Evolutionary conservation across 495 filamentous ascomycete species (phyloP).

Genomic region (Cladorrhinum samala): DNA sequence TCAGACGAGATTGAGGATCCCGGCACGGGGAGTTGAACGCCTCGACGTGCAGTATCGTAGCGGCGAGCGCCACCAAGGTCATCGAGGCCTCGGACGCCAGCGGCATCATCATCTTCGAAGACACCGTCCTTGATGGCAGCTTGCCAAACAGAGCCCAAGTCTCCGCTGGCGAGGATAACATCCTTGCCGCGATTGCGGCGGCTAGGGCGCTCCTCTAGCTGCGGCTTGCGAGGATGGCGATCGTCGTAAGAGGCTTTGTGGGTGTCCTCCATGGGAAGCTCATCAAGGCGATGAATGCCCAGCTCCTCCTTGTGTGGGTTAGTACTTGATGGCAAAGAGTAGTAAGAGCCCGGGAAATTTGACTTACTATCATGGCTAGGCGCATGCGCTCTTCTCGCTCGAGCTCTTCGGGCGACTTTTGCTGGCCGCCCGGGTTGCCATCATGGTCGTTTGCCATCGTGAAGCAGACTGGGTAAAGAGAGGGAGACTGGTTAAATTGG

Average conservation of each 20-base stretch:
- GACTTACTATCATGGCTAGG: constrained; percentile 3
- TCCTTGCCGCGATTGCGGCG: neutral
- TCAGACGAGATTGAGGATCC: no score
- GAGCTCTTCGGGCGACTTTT: neutral
- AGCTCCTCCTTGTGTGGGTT: constrained; percentile 18
- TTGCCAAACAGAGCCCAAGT: neutral
- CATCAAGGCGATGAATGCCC: constrained; percentile 6
- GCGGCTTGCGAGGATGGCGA: neutral
- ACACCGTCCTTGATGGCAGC: constrained; percentile 14
- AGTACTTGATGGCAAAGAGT: neutral
- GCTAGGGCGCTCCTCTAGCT: neutral
- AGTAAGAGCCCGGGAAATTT: neutral
- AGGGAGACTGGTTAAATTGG: no score
- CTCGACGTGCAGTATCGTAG: constrained; percentile 6
- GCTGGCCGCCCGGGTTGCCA: neutral
- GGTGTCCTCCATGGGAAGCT: constrained; percentile 15
- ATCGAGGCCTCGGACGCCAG: constrained; percentile 18
- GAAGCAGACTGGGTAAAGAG: no score
- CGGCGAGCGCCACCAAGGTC: constrained; percentile 22
- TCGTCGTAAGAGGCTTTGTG: no score
- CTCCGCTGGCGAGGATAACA: neutral
- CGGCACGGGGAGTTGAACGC: neutral
- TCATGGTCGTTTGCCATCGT: neutral
- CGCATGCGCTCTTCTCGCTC: neutral
- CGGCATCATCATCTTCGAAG: constrained; percentile 26